Evolutionary conservation across 306 rosid genomes (phyloP), one percentile per base, ranked within the genome.

Genomic region (Citrullus mucosospermus): DNA sequence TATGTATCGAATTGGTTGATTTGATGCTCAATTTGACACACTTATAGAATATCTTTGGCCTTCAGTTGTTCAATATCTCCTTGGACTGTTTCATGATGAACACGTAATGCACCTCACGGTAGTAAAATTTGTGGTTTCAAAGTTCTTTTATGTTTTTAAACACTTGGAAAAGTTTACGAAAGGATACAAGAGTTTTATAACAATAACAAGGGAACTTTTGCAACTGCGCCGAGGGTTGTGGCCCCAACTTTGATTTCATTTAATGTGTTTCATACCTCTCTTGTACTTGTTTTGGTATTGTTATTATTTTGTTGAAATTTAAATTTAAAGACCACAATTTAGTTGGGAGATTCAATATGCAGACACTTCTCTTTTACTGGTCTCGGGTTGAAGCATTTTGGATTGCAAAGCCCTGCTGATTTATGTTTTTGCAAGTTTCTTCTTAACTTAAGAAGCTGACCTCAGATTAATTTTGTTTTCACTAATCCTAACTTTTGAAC

Each of bases 1-100:
- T 53, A 51, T 77, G 82, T 25, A 43, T 56, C 78, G 67, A 51
- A 53, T 54, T 74, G 78, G 50, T 74, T 51, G 62, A 74, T 74
- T 48, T 74, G 78, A 74, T 73, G 6, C 78, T 54, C 48, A 74
- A 53, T 74, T 74, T 53, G 62, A 51, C 63, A 74, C 48, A 54
- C 32, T 53, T 74, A 15, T 53, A 74, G 18, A 53, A 74, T 74
- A 9, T 53, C 78, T 32, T 54, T 53, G 78, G 28, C 30, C 17
- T 54, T 50, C 48, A 53, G 59, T 18, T 53, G 76, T 46, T 48
- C 58, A 20, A 41, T 14, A 43, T 43, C 55, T 41, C 34, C 11
- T 12, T 18, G 36, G n/a, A 56, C 28, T 11, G 41, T 61, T 63
- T 53, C 70, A 67, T 39, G 74, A 38, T 39, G 46, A 18, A 12